phyloP scores from a whole-genome alignment of 805 yeast genomes.

The Wickerhamiella qilinensis region DNA sequence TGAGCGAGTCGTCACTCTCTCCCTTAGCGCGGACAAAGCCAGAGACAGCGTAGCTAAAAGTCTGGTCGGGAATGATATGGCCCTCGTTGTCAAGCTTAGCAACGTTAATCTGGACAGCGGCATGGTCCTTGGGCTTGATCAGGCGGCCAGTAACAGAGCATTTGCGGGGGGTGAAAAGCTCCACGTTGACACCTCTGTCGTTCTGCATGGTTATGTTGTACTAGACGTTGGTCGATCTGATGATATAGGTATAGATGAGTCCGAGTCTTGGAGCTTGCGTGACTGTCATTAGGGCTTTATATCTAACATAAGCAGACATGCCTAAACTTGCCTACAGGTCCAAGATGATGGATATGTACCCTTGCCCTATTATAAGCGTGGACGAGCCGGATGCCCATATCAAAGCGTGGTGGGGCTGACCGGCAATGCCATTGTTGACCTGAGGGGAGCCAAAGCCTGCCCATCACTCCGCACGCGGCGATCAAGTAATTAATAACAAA shows the following conservation, averaged over 20 bases:
- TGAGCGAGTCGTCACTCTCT: conserved; percentile 97
- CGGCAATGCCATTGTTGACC: too few species aligned
- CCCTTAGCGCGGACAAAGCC: conserved; percentile 98
- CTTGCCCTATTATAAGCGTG: too few species aligned
- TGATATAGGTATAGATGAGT: background rate
- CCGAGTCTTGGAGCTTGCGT: background rate
- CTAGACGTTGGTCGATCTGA: background rate
- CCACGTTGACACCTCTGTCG: conserved; percentile 99
- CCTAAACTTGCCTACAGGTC: too few species aligned
- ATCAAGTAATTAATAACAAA: too few species aligned
- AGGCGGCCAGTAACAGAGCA: conserved; percentile 99
- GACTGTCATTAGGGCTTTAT: conserved; percentile 1
- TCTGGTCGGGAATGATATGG: conserved; percentile 77
- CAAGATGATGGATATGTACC: too few species aligned
- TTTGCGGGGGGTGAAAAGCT: conserved; percentile 99
- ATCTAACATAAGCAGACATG: too few species aligned
- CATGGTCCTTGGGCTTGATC: conserved; percentile 99
- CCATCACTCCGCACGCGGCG: too few species aligned
- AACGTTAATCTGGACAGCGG: conserved; percentile 96
- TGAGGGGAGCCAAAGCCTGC: too few species aligned
- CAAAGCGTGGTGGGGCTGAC: too few species aligned
- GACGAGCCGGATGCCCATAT: too few species aligned
- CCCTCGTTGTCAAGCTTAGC: conserved; percentile 97
- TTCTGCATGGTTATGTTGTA: conserved; percentile 70
- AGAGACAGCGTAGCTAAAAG: conserved; percentile 89